These are phyloP conservation scores for Mycena alexandri DNA, from an alignment of 768 basidiomycete species.

Conservation along the genomic window DNA sequence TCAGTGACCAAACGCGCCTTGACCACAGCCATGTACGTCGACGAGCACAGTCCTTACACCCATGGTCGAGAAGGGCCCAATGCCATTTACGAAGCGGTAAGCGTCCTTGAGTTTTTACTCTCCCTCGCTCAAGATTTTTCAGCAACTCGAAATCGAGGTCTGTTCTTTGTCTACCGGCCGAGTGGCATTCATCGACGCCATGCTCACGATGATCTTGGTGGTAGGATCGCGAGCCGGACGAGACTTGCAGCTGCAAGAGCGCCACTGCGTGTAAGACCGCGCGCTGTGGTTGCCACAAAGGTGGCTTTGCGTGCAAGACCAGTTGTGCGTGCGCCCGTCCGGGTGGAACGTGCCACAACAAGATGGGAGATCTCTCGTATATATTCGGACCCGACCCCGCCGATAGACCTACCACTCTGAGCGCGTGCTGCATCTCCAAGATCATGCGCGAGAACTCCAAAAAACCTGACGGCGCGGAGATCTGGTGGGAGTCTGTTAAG, in stretches of 20 bases:
- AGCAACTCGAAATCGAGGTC: neutral
- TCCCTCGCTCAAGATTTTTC: neutral
- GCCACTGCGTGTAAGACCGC: conserved; percentile 6
- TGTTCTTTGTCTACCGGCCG: neutral
- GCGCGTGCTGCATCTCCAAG: conserved; percentile 1
- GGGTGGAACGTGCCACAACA: conserved; percentile 15
- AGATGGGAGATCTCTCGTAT: conserved; percentile 15
- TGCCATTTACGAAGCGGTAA: conserved; percentile 9
- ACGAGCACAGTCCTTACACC: neutral
- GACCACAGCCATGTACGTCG: neutral
- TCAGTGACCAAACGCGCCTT: neutral
- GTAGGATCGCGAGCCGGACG: neutral
- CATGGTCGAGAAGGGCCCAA: neutral
- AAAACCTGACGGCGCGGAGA: conserved; percentile 4
- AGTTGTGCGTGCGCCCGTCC: neutral
- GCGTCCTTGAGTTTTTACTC: neutral
- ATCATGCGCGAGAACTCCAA: conserved; percentile 13
- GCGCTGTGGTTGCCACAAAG: conserved; percentile 15
- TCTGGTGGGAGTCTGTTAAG: conserved; percentile 1
- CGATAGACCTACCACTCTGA: neutral
- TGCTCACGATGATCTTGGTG: too few relatives aligned
- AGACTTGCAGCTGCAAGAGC: conserved; percentile 5
- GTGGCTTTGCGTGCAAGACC: conserved; percentile 12
- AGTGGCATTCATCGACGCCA: neutral
- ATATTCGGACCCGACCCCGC: conserved; percentile 6